Evolutionary conservation across 805 yeast species (phyloP).

Genomic region (Diddensiella transvaalensis): DNA sequence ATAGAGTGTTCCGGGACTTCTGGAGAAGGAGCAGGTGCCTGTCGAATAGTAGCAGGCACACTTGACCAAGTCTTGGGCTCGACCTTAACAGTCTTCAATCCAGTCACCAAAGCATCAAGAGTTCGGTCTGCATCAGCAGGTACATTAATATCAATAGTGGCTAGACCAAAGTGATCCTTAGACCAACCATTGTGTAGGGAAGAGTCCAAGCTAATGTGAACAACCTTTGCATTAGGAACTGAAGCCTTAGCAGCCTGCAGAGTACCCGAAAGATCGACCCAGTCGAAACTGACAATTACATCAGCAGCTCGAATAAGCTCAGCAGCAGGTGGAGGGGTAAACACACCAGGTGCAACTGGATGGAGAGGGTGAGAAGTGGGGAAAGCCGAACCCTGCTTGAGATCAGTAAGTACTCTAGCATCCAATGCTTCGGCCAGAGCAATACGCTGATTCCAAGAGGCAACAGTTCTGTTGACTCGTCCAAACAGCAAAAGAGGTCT

Average conservation of each 20-base stretch:
- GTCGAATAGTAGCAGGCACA: conserved; percentile 2
- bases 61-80: background rate
- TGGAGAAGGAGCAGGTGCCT: conserved; percentile 4
- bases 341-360: conserved; percentile 5
- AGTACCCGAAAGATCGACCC: conserved; percentile 7
- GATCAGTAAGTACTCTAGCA: conserved; percentile 5
- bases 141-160: conserved; percentile 2
- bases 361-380: conserved; percentile 4
- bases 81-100: background rate
- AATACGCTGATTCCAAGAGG: conserved; percentile 4
- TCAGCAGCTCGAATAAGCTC: conserved; percentile 7
- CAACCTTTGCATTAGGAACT: conserved; percentile 1
- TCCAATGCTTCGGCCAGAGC: conserved; percentile 1
- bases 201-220: conserved; percentile 4
- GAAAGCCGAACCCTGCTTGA: conserved; percentile 4
- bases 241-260: conserved; percentile 3
- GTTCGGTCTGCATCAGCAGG: conserved; percentile 2
- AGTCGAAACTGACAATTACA: conserved; percentile 5
- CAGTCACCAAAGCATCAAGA: background rate
- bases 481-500: conserved; percentile 5
- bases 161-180: conserved; percentile 5
- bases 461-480: background rate
- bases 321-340: conserved; percentile 4
- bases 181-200: conserved; percentile 6
- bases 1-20: conserved; percentile 2